Percentiles rank a stretch among this genome's conserved stretches.
Evolutionary conservation across 345 rosid genomes (phyloP).

Genomic region (Tarenaya hassleriana): DNA sequence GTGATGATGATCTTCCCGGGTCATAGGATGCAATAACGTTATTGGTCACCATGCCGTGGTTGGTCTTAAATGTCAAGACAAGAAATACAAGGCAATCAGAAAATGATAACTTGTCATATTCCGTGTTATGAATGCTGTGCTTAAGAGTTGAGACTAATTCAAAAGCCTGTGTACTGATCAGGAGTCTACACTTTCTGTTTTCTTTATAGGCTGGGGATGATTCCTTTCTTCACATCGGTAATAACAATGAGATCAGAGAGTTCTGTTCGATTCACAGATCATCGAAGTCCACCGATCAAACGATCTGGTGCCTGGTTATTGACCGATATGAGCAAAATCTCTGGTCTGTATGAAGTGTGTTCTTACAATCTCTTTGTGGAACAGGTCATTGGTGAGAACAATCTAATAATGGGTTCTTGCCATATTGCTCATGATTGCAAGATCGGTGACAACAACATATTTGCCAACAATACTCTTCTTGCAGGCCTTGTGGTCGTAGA

Average conservation of each 20-base stretch:
- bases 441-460: constrained; percentile 77
- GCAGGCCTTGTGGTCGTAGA: constrained; percentile 88
- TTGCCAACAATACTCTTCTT: constrained; percentile 79
- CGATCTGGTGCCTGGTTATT: constrained; percentile 38
- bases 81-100: constrained; percentile 65
- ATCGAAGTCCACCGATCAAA: constrained; percentile 61
- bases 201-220: constrained; percentile 59
- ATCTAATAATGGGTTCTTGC: constrained; percentile 95
- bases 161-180: neutral
- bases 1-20: constrained; percentile 86
- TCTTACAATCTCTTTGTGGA: constrained; percentile 10
- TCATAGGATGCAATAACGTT: constrained; percentile 58
- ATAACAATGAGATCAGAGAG: constrained; percentile 88
- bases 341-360: neutral
- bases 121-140: neutral
- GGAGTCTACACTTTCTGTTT: constrained; percentile 3
- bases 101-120: neutral
- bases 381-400: constrained; percentile 81
- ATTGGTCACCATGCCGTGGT: constrained; percentile 77
- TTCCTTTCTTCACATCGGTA: constrained; percentile 70
- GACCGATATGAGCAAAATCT: constrained; percentile 1
- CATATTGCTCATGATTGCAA: constrained; percentile 96
- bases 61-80: constrained; percentile 90
- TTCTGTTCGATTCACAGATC: constrained; percentile 81
- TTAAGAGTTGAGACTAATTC: neutral